Conservation (phyloP, 108 stramenopile genomes). For the Skeletonema potamos region DNA sequence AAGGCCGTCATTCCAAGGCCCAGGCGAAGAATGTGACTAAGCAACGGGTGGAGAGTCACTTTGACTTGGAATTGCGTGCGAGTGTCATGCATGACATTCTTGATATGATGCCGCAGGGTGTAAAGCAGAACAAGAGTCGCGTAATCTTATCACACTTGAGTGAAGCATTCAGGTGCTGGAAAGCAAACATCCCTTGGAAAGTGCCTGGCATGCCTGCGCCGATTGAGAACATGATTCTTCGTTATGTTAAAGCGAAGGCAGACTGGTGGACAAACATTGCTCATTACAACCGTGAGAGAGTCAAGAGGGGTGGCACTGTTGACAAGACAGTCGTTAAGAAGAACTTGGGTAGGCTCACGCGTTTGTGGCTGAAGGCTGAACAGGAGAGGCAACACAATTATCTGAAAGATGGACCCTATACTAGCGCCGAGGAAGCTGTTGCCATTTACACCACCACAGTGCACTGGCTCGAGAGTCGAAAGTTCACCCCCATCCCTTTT, state of each 20-base stretch:
- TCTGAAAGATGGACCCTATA: constrained; percentile 98
- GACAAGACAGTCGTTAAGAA: constrained; percentile 99
- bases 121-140: constrained; percentile 97
- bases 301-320: constrained; percentile 99
- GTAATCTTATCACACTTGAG: constrained; percentile 96
- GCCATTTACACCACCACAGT: constrained; percentile 99
- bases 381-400: constrained; percentile 99
- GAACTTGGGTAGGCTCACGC: constrained; percentile 96
- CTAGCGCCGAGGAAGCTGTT: constrained; percentile 98
- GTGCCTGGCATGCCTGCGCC: constrained; percentile 99
- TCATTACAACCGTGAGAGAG: constrained; percentile 99
- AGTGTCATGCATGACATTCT: constrained; percentile 99
- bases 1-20: constrained; percentile 96
- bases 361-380: constrained; percentile 99
- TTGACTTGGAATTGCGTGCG: constrained; percentile 98
- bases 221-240: constrained; percentile 99
- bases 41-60: constrained; percentile 99
- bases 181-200: constrained; percentile 99
- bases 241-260: constrained; percentile 99
- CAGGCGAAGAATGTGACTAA: constrained; percentile 99
- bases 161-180: constrained; percentile 99
- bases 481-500: constrained; percentile 99
- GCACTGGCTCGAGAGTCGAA: constrained; percentile 99
- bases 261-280: constrained; percentile 99
- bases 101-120: constrained; percentile 99